A percentile compares a stretch with the other conserved stretches of the same genome.
Conservation (phyloP, 768 basidiomycete species). For the Pholiota microspora region DNA sequence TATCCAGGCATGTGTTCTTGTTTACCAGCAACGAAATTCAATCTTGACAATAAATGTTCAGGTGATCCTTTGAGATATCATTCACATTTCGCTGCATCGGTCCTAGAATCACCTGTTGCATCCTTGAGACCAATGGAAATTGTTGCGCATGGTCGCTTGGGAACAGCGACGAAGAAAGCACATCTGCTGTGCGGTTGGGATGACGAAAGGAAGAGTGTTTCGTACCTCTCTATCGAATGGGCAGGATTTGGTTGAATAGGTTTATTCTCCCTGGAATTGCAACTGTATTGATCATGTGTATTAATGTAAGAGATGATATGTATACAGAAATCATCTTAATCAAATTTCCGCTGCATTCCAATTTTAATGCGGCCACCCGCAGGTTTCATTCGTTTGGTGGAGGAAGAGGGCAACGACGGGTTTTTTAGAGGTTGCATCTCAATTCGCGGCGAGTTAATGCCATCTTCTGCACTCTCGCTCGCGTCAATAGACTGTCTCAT, state of each 20-base stretch:
- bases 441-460: slow-evolving; percentile 23
- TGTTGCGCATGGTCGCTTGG: slow-evolving; percentile 91
- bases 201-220: slow-evolving; percentile 59
- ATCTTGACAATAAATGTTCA: slow-evolving; percentile 25
- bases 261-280: background rate
- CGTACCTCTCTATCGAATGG: slow-evolving; percentile 87
- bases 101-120: slow-evolving; percentile 60
- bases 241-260: slow-evolving; percentile 73
- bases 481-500: slow-evolving; percentile 42
- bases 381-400: slow-evolving; percentile 12
- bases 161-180: slow-evolving; percentile 96
- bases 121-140: slow-evolving; percentile 86
- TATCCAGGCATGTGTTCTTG: slow-evolving; percentile 74
- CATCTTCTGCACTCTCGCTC: slow-evolving; percentile 63
- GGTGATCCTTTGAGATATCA: slow-evolving; percentile 96
- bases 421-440: slow-evolving; percentile 27
- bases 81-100: slow-evolving; percentile 90
- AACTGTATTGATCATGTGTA: slow-evolving; percentile 1
- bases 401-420: slow-evolving; percentile 3
- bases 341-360: slow-evolving; percentile 42
- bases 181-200: slow-evolving; percentile 92
- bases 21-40: background rate
- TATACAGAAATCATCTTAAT: slow-evolving; percentile 28
- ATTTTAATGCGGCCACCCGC: slow-evolving; percentile 33
- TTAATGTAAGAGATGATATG: slow-evolving; percentile 3